phyloP scores from a whole-genome alignment of 2,329 filamentous ascomycete genomes.

The Aspergillus brasiliensis region DNA sequence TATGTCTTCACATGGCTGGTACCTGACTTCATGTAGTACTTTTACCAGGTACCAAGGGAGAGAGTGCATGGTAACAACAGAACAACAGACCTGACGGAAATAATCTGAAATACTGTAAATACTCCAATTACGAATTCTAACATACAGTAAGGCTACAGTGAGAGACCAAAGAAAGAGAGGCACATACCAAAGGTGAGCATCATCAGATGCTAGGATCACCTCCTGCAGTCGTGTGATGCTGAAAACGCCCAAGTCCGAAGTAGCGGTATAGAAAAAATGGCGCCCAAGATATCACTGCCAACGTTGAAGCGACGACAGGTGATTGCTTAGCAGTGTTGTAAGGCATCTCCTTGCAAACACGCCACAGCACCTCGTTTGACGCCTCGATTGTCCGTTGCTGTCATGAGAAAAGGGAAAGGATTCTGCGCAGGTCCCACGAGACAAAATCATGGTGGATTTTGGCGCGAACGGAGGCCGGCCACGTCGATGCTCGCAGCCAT shows the following conservation, averaged over 20 bases:
- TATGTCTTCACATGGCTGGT: not conserved
- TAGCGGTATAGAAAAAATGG: constrained; percentile 20
- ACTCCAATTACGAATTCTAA: not conserved
- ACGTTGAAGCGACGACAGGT: not conserved
- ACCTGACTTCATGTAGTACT: constrained; percentile 1
- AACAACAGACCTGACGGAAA: not conserved
- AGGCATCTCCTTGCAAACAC: constrained; percentile 2
- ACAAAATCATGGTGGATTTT: constrained; percentile 11
- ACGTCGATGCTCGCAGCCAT: constrained; percentile 21
- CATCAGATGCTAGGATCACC: constrained; percentile 9
- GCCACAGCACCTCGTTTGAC: constrained; percentile 9
- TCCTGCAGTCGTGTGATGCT: constrained; percentile 23
- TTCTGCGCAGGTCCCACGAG: constrained; percentile 14
- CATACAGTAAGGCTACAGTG: not conserved
- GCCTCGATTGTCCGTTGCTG: constrained; percentile 5
- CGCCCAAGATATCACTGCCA: constrained; percentile 1
- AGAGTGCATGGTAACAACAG: not conserved
- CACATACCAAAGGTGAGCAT: constrained; percentile 6
- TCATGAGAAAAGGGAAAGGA: constrained; percentile 17
- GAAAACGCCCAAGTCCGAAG: constrained; percentile 16
- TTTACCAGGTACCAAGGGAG: not conserved
- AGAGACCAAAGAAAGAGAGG: not conserved
- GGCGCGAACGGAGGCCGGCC: constrained; percentile 21
- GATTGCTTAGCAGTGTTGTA: not conserved
- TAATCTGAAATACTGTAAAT: not conserved